Base-by-base conservation (phyloP, 768 basidiomycete genomes). In the Boletus speciosus region DNA sequence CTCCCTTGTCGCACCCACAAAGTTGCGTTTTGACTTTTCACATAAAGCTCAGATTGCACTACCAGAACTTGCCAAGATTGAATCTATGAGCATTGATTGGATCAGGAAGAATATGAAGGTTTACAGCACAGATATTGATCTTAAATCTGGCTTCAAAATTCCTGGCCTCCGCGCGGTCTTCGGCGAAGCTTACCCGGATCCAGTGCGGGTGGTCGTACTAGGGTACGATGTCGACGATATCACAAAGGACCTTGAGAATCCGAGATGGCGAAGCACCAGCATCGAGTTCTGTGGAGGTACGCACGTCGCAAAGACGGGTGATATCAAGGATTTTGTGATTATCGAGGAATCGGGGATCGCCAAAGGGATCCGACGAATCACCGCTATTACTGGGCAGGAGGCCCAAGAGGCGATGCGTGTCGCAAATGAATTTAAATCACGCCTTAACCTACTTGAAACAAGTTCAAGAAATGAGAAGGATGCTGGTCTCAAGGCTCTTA, bases 231-330 rank as follows among this genome's bases (percentile, higher is more conserved):
- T 96, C 16, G 88, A 95, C 47, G 90, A 94, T 61, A 93, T 99
- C 51, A 73, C 83, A 19, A 78, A 81, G 63, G 92, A 99, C 60
- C 79, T 96, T 40, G 82, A 87, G 63, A 95, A 93, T 70, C 84
- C 88, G 4, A 92, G 88, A 72, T 99, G 97, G 97, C 76, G 90
- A 44, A 74, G 73, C 29, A 97, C 96, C 11, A 94, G 90, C 69
- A 83, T 97, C 58, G 97, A 99, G 73, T 96, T 99, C 68, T 99
- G 97, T 69, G 97, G 97, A 72, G 97, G 97, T 71, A 99, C 97
- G 84, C 97, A 99, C 68, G 97, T 99, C 51, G 81, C 84, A n/a
- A 90, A 86, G 73, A 99, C 97, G 0, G 93, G 95, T 16, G 93
- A 95, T 63, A 98, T 99, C 80, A 95, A 96, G 73, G 88, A 93